phyloP scores from a whole-genome alignment of 768 basidiomycete genomes.

The Cubamyces sp. region DNA sequence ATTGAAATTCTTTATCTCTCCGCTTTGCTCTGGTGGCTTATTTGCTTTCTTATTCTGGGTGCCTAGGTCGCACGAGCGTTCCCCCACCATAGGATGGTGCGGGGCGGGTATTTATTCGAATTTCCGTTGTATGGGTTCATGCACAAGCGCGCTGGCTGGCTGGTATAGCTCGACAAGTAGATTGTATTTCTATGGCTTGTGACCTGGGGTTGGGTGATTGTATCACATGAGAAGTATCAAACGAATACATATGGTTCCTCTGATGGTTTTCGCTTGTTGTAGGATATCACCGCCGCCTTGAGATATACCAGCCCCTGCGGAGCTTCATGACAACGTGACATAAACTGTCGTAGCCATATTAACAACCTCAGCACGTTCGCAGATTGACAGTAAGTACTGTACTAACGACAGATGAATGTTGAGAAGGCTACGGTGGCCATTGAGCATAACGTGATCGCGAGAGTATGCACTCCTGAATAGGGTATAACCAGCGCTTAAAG shows the following conservation, averaged over 20 bases:
- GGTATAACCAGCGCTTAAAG: too few relatives aligned
- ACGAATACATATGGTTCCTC: neutral
- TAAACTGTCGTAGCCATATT: too few relatives aligned
- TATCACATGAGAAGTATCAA: neutral
- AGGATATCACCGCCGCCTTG: too few relatives aligned
- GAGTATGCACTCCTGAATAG: too few relatives aligned
- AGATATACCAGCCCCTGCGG: too few relatives aligned
- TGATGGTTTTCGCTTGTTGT: neutral
- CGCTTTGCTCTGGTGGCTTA: neutral
- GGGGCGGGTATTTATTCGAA: conserved; percentile 3
- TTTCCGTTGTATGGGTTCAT: neutral
- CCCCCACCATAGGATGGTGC: neutral
- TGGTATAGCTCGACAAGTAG: neutral
- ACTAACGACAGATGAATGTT: too few relatives aligned
- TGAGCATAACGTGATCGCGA: too few relatives aligned
- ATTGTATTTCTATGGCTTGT: conserved; percentile 3
- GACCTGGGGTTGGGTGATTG: neutral
- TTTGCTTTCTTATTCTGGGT: neutral
- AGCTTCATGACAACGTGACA: too few relatives aligned
- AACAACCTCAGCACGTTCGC: too few relatives aligned
- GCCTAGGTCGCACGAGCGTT: conserved; percentile 1
- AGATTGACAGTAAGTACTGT: too few relatives aligned
- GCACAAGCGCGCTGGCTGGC: neutral
- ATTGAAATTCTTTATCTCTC: neutral
- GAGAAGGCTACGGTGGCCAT: too few relatives aligned